Evolutionary conservation across 2,329 filamentous ascomycete genomes (phyloP).

Genomic region (Penicillium sp.): DNA sequence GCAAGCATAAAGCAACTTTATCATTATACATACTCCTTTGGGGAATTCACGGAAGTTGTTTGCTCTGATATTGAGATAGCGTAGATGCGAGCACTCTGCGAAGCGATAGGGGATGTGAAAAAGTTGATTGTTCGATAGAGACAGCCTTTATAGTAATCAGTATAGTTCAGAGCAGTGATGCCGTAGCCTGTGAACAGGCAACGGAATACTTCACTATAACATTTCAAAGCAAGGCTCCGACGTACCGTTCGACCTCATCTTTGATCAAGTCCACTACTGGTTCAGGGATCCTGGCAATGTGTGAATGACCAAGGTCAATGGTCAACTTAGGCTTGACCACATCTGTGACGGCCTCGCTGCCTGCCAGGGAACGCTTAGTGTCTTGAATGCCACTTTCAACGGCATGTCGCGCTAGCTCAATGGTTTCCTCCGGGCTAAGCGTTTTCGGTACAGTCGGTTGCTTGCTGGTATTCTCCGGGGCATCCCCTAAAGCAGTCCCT

Average conservation of each 20-base stretch:
- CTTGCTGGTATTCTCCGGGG: slow-evolving; percentile 21
- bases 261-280: slow-evolving; percentile 54
- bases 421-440: slow-evolving; percentile 46
- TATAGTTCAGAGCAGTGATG: background rate
- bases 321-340: slow-evolving; percentile 52
- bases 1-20: background rate
- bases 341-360: slow-evolving; percentile 47
- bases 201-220: background rate
- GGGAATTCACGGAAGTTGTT: slow-evolving; percentile 62
- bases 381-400: slow-evolving; percentile 51
- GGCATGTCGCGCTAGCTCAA: slow-evolving; percentile 46
- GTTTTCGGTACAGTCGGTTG: slow-evolving; percentile 29
- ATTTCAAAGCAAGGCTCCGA: background rate
- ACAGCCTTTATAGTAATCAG: slow-evolving; percentile 41
- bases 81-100: slow-evolving; percentile 49
- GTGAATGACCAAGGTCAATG: slow-evolving; percentile 52
- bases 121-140: slow-evolving; percentile 54
- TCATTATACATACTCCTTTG: slow-evolving; percentile 54
- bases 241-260: slow-evolving; percentile 53
- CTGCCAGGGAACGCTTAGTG: slow-evolving; percentile 49
- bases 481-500: slow-evolving; percentile 29
- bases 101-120: slow-evolving; percentile 51
- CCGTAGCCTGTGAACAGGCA: background rate
- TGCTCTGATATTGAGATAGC: slow-evolving; percentile 52
- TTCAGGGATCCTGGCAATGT: slow-evolving; percentile 50